phyloP scores from a whole-genome alignment of 305 asterid genomes.

The Fraxinus floribunda region DNA sequence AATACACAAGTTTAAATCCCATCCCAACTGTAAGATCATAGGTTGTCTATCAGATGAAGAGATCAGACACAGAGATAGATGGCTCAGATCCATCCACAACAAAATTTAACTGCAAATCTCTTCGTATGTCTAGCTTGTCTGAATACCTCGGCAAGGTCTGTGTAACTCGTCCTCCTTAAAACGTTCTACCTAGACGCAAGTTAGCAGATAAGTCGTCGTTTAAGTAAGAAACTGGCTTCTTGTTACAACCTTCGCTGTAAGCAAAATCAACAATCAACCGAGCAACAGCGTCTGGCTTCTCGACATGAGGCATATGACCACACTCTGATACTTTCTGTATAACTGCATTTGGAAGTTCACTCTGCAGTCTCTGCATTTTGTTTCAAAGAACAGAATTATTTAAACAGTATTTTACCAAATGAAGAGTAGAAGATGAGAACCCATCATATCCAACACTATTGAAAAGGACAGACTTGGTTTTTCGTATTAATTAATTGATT shows the following conservation, averaged over 20 bases:
- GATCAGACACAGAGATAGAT: not conserved
- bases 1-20: not conserved
- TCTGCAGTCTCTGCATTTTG: slow-evolving; percentile 50
- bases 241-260: slow-evolving; percentile 15
- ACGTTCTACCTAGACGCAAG: slow-evolving; percentile 7
- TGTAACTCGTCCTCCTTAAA: not conserved
- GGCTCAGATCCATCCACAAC: not conserved
- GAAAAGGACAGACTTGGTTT: not conserved
- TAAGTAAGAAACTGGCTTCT: slow-evolving; percentile 15
- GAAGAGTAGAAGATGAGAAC: not conserved
- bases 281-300: slow-evolving; percentile 65
- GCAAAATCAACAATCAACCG: slow-evolving; percentile 62
- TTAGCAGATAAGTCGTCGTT: slow-evolving; percentile 11
- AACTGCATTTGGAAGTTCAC: slow-evolving; percentile 58
- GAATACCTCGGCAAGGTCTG: not conserved
- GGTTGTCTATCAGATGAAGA: not conserved
- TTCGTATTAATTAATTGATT: not conserved
- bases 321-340: slow-evolving; percentile 44
- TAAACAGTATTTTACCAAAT: not conserved
- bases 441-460: not conserved
- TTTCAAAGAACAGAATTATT: not conserved
- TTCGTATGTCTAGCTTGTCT: not conserved
- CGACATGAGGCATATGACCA: slow-evolving; percentile 86
- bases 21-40: not conserved
- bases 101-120: not conserved